Percentiles rank a stretch among this genome's conserved stretches.
phyloP scores from a whole-genome alignment of 225 moss, liverwort and hornwort species.

The Thuidium tamariscinum region DNA sequence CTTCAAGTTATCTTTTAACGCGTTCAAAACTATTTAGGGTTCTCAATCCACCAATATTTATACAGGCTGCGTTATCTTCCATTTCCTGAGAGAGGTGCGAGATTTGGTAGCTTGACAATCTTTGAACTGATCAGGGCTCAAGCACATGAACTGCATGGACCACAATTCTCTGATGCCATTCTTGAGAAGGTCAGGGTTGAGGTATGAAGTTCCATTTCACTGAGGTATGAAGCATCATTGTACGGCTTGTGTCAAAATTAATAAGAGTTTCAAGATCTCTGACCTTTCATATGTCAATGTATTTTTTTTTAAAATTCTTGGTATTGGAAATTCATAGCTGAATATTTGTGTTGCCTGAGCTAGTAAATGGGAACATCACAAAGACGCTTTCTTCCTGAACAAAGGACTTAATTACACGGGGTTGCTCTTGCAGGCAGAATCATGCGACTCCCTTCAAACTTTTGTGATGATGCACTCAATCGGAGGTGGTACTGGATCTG shows the following conservation, averaged over 20 bases:
- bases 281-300: not conserved
- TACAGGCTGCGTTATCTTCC: not conserved
- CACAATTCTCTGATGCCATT: constrained; percentile 50
- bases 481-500: constrained; percentile 95
- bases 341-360: not conserved
- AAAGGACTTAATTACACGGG: not conserved
- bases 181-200: constrained; percentile 63
- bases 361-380: not conserved
- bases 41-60: not conserved
- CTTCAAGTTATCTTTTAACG: not conserved
- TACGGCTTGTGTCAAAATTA: not conserved
- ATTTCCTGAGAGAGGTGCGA: not conserved
- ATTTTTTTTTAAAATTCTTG: not conserved
- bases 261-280: not conserved
- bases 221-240: no score
- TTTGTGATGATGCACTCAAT: constrained; percentile 92
- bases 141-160: constrained; percentile 80
- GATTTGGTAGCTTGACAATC: not conserved
- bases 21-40: not conserved
- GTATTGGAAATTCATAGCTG: not conserved
- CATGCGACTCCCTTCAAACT: constrained; percentile 80
- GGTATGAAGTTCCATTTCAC: constrained; percentile 24
- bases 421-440: constrained; percentile 54
- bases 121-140: constrained; percentile 51
- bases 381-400: not conserved